phyloP scores from a whole-genome alignment of 2,329 filamentous ascomycete species.

The Aspergillus costaricaensis region DNA sequence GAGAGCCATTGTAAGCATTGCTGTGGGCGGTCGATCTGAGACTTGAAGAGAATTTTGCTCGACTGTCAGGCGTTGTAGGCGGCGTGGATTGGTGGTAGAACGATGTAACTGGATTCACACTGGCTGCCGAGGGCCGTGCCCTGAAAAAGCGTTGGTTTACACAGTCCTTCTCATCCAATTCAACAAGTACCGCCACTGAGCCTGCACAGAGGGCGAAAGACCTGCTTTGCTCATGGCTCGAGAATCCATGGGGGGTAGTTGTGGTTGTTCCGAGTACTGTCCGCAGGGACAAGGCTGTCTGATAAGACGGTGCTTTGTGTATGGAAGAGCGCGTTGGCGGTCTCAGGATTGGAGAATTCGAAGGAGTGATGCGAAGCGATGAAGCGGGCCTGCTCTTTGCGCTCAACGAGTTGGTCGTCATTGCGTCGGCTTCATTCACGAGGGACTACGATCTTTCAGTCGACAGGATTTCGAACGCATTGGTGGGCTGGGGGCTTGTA shows the following conservation, averaged over 20 bases:
- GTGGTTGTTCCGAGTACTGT: constrained; percentile 92
- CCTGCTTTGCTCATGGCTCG: constrained; percentile 68
- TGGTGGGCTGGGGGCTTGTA: constrained; percentile 15
- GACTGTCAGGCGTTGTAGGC: constrained; percentile 57
- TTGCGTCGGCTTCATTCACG: constrained; percentile 21
- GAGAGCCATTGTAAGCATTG: constrained; percentile 48
- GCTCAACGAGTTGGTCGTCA: constrained; percentile 40
- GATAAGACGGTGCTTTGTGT: constrained; percentile 46
- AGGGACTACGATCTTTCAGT: constrained; percentile 32
- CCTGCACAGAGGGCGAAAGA: constrained; percentile 89
- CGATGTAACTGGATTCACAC: constrained; percentile 62
- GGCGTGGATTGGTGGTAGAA: constrained; percentile 59
- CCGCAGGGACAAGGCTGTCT: constrained; percentile 66
- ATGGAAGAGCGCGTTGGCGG: constrained; percentile 65
- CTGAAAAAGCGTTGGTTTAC: constrained; percentile 85
- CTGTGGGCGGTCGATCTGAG: constrained; percentile 52
- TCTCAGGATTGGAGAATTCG: constrained; percentile 70
- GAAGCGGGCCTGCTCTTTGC: constrained; percentile 40
- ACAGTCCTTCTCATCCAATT: constrained; percentile 66
- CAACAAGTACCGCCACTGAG: constrained; percentile 86
- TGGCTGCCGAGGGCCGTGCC: constrained; percentile 71
- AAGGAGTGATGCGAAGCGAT: constrained; percentile 69
- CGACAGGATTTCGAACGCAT: constrained; percentile 28
- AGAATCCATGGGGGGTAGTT: constrained; percentile 80
- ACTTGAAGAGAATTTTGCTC: constrained; percentile 60